These are phyloP conservation scores for Marchantia paleacea DNA, from an alignment of 225 moss, liverwort and hornwort species.

Conservation along the genomic window DNA sequence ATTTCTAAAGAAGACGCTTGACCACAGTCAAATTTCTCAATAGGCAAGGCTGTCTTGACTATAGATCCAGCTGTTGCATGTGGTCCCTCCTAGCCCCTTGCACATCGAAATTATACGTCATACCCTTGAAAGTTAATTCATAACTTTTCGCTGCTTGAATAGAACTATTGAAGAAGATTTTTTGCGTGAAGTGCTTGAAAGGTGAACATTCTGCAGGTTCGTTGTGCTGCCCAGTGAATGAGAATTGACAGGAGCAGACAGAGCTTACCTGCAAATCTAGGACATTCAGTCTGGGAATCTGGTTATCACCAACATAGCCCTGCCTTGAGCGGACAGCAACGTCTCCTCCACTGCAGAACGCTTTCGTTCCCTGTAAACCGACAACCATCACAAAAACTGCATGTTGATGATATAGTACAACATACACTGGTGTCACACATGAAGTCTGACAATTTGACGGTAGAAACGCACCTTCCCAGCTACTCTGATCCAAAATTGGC, in stretches of 20 bases:
- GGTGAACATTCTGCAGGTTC: not conserved
- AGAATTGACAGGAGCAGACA: not conserved
- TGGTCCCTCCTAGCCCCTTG: too few species aligned
- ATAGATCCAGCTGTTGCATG: too few species aligned
- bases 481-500: not conserved
- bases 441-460: not conserved
- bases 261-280: constrained; percentile 79
- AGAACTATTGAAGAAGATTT: not conserved
- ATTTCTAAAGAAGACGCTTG: too few species aligned
- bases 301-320: constrained; percentile 83
- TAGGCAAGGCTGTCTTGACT: too few species aligned
- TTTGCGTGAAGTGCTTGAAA: not conserved
- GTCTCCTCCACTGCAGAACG: constrained; percentile 98
- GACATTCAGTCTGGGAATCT: constrained; percentile 79
- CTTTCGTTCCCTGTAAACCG: constrained; percentile 66
- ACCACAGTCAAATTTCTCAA: too few species aligned
- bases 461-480: not conserved
- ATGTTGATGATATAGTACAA: not conserved
- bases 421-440: not conserved
- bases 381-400: not conserved
- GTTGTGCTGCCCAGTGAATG: not conserved
- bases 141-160: too few species aligned
- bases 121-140: too few species aligned
- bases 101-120: too few species aligned
- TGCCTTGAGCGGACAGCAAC: constrained; percentile 75